Percentiles rank a stretch among this genome's conserved stretches.
phyloP scores from a whole-genome alignment of 176 grass and related monocot species.

The Carex scoparia region DNA sequence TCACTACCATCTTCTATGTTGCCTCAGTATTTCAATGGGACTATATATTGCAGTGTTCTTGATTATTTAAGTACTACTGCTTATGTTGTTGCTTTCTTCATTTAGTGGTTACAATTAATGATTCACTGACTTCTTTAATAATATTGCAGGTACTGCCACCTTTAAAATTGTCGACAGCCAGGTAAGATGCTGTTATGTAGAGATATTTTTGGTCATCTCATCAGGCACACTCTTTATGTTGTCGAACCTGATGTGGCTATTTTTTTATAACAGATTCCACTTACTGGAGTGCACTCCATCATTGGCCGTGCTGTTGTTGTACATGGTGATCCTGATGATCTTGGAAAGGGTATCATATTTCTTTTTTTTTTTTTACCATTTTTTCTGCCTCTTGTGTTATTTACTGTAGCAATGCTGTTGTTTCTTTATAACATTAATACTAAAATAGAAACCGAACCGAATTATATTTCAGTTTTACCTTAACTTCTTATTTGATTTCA shows the following conservation, averaged over 20 bases:
- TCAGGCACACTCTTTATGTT: neutral
- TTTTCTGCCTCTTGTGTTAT: neutral
- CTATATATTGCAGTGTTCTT: neutral
- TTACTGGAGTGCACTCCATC: slow-evolving; percentile 29
- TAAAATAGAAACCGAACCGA: too few relatives aligned
- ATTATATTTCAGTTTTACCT: too few relatives aligned
- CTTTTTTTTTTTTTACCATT: neutral
- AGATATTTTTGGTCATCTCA: neutral
- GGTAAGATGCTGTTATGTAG: slow-evolving; percentile 11
- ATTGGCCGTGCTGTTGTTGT: slow-evolving; percentile 45
- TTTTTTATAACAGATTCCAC: slow-evolving; percentile 20
- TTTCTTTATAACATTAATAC: neutral
- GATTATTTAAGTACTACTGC: neutral
- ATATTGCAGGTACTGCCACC: slow-evolving; percentile 33
- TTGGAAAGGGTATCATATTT: slow-evolving; percentile 31
- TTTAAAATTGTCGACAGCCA: slow-evolving; percentile 31
- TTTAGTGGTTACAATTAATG: neutral
- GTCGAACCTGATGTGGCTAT: neutral
- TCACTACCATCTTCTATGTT: neutral
- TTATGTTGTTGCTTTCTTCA: neutral
- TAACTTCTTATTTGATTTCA: too few relatives aligned
- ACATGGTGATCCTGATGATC: slow-evolving; percentile 44
- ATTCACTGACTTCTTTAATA: neutral
- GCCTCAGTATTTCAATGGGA: neutral
- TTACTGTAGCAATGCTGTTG: neutral